These are phyloP conservation scores for Canariomyces notabilis DNA, from an alignment of 2,329 filamentous ascomycete genomes.

Conservation along the genomic window DNA sequence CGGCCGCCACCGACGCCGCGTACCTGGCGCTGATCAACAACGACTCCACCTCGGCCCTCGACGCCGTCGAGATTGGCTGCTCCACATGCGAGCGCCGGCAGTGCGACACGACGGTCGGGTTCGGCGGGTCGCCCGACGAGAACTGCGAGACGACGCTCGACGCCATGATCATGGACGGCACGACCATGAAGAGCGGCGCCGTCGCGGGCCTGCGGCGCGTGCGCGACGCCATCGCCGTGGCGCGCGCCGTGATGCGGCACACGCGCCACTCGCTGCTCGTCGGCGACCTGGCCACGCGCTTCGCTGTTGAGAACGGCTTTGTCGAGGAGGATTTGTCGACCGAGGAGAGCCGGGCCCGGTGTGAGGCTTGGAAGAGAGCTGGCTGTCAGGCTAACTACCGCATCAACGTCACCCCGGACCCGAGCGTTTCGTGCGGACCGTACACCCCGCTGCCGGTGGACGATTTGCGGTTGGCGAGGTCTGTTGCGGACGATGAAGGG, in stretches of 20 bases:
- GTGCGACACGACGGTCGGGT: conserved; percentile 52
- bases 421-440: conserved; percentile 41
- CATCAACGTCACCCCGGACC: conserved; percentile 41
- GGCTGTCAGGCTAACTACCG: conserved; percentile 49
- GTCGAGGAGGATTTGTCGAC: conserved; percentile 40
- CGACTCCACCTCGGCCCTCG: conserved; percentile 37
- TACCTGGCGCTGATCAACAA: conserved; percentile 28
- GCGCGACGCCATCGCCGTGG: conserved; percentile 45
- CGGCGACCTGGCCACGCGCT: conserved; percentile 49
- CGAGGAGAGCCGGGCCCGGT: conserved; percentile 34
- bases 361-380: conserved; percentile 38
- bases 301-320: conserved; percentile 50
- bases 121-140: conserved; percentile 51
- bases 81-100: conserved; percentile 46
- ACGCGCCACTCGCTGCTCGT: conserved; percentile 49
- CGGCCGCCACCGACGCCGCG: conserved; percentile 47
- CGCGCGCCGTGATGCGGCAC: conserved; percentile 45
- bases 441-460: conserved; percentile 35
- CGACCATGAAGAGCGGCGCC: conserved; percentile 48
- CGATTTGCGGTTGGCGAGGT: background rate
- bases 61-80: conserved; percentile 49
- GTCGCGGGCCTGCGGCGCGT: conserved; percentile 48
- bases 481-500: conserved; percentile 2
- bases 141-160: conserved; percentile 54
- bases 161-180: conserved; percentile 55